Evolutionary conservation across 2,329 filamentous ascomycete species (phyloP).

Genomic region (Phaeoacremonium minimum): DNA sequence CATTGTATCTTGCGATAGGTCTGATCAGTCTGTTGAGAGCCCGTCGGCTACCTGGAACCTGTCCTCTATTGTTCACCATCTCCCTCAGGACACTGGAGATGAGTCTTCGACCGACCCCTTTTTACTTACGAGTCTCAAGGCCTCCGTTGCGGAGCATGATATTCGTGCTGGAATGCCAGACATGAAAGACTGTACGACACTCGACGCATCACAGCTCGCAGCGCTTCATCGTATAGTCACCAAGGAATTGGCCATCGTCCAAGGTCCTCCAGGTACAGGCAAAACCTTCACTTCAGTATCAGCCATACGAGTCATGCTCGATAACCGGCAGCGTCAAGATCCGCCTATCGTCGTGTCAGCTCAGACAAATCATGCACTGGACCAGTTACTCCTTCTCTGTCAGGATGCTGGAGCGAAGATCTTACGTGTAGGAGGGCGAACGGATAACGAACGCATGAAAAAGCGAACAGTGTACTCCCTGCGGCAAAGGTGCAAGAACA

Average conservation of each 20-base stretch:
- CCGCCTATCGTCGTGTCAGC: slow-evolving; percentile 75
- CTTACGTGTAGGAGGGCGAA: slow-evolving; percentile 60
- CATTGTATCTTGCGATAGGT: slow-evolving; percentile 42
- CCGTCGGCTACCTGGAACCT: too few species aligned
- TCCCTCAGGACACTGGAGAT: too few species aligned
- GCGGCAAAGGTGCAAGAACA: slow-evolving; percentile 23
- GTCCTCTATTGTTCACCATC: slow-evolving; percentile 21
- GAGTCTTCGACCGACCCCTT: too few species aligned
- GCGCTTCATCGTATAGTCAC: slow-evolving; percentile 69
- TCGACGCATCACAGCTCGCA: slow-evolving; percentile 68
- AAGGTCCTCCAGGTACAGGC: slow-evolving; percentile 71
- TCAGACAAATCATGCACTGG: slow-evolving; percentile 87
- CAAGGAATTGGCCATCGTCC: slow-evolving; percentile 69
- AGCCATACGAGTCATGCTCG: slow-evolving; percentile 61
- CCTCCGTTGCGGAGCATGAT: slow-evolving; percentile 12
- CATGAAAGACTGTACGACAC: slow-evolving; percentile 23
- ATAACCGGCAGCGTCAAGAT: slow-evolving; percentile 49
- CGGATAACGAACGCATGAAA: slow-evolving; percentile 61
- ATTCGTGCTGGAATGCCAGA: slow-evolving; percentile 17
- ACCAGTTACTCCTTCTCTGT: slow-evolving; percentile 70
- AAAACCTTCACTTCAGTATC: slow-evolving; percentile 81
- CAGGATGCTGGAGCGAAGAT: slow-evolving; percentile 51
- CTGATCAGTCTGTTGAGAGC: slow-evolving; percentile 18
- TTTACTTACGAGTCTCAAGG: too few species aligned
- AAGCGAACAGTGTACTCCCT: slow-evolving; percentile 64